Evolutionary conservation across 2,329 filamentous ascomycete species (phyloP).

Genomic region (Pleurostoma richardsiae): DNA sequence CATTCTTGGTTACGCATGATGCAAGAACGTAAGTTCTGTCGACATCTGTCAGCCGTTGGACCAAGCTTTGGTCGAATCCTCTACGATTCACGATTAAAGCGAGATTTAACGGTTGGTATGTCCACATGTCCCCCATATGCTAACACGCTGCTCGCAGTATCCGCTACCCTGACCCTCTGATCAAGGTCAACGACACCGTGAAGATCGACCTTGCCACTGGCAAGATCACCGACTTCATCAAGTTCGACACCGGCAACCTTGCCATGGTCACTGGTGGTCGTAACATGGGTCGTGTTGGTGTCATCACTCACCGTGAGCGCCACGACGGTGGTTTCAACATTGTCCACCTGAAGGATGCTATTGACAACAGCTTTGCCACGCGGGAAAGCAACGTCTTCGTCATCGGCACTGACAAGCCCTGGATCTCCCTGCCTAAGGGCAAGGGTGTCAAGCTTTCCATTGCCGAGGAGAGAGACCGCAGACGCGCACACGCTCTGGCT

Average conservation of each 20-base stretch:
- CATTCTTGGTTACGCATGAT: slow-evolving; percentile 99
- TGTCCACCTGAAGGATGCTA: slow-evolving; percentile 99
- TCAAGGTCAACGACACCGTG: slow-evolving; percentile 99
- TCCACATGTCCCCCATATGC: slow-evolving; percentile 27
- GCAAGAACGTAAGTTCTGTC: slow-evolving; percentile 99
- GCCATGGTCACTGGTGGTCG: slow-evolving; percentile 99
- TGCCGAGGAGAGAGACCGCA: slow-evolving; percentile 97
- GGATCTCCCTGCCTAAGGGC: slow-evolving; percentile 99
- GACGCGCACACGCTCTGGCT: slow-evolving; percentile 61
- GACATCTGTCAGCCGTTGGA: slow-evolving; percentile 99
- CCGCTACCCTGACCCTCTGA: slow-evolving; percentile 95
- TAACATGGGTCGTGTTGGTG: slow-evolving; percentile 99
- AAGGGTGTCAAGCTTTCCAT: slow-evolving; percentile 99
- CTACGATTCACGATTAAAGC: slow-evolving; percentile 18
- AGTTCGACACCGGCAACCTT: slow-evolving; percentile 97
- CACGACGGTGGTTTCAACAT: slow-evolving; percentile 99
- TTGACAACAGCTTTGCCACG: slow-evolving; percentile 99
- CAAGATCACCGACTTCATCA: slow-evolving; percentile 98
- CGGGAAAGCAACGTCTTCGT: slow-evolving; percentile 99
- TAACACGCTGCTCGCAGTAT: slow-evolving; percentile 61
- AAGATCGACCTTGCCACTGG: slow-evolving; percentile 96
- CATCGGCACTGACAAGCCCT: slow-evolving; percentile 97
- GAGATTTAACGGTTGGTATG: slow-evolving; percentile 52
- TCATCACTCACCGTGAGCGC: slow-evolving; percentile 99
- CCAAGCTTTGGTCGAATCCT: slow-evolving; percentile 84